phyloP scores from a whole-genome alignment of 2,329 filamentous ascomycete species.

The Ramichloridium luteum region DNA sequence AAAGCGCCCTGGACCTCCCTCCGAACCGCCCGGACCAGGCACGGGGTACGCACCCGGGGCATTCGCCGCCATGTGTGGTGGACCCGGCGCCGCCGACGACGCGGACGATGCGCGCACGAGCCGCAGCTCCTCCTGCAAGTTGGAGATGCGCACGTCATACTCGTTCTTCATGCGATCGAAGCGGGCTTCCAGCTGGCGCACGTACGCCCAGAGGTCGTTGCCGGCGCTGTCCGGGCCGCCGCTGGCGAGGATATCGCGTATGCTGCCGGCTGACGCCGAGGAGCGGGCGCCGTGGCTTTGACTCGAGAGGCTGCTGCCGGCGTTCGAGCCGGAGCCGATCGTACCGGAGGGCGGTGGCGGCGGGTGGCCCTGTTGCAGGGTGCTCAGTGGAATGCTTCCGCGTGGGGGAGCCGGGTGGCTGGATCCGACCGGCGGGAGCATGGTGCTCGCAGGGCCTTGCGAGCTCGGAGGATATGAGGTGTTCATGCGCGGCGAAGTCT shows the following conservation, averaged over 20 bases:
- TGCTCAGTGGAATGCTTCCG: constrained; percentile 15
- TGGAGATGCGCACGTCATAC: constrained; percentile 33
- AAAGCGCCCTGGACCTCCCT: no score
- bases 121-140: constrained; percentile 34
- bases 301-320: constrained; percentile 37
- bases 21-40: no score
- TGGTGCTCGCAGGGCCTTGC: constrained; percentile 16
- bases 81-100: no score
- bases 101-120: background rate
- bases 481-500: constrained; percentile 38
- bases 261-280: constrained; percentile 48
- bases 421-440: constrained; percentile 29
- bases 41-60: no score
- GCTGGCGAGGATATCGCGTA: constrained; percentile 59
- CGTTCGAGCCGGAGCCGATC: constrained; percentile 31
- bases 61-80: no score
- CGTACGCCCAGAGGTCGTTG: constrained; percentile 61
- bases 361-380: constrained; percentile 32
- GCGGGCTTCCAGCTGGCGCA: constrained; percentile 53
- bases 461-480: constrained; percentile 29
- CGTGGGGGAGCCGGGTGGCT: constrained; percentile 16
- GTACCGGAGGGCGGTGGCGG: constrained; percentile 16
- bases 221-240: constrained; percentile 33
- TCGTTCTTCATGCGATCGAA: constrained; percentile 37
- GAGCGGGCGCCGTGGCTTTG: constrained; percentile 43